These are phyloP conservation scores for Zymoseptoria passerinii DNA, from an alignment of 2,329 filamentous ascomycete genomes.

Conservation along the genomic window DNA sequence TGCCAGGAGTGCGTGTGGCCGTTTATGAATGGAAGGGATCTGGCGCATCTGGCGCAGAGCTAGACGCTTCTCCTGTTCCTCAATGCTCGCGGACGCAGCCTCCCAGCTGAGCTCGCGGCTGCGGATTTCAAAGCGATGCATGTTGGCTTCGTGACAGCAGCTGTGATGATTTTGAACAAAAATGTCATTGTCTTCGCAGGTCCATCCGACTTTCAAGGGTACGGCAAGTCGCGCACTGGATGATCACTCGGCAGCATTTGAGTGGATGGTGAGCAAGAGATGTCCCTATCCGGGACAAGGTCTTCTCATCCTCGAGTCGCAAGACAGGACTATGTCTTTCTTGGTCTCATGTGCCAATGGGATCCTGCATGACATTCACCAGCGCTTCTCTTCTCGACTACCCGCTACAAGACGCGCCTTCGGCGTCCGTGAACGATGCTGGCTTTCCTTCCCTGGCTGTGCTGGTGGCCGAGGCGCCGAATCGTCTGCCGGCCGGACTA, in stretches of 20 bases:
- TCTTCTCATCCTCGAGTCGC: conserved; percentile 5
- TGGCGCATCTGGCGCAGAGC: background rate
- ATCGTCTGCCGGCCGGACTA: conserved; percentile 2
- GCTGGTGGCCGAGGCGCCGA: conserved; percentile 3
- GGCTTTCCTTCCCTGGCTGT: conserved; percentile 1
- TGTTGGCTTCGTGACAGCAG: background rate
- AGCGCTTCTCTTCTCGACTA: background rate
- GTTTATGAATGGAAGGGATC: conserved; percentile 1
- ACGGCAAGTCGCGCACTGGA: background rate
- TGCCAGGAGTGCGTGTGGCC: background rate
- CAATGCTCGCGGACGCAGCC: conserved; percentile 3
- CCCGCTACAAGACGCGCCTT: background rate
- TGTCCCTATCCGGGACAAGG: conserved; percentile 5
- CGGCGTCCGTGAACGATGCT: background rate
- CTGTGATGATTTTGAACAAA: background rate
- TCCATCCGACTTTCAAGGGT: background rate
- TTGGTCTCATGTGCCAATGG: conserved; percentile 1
- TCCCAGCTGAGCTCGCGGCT: conserved; percentile 6
- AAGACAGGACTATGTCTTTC: conserved; percentile 4
- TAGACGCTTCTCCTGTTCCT: conserved; percentile 5
- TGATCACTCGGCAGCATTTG: conserved; percentile 4
- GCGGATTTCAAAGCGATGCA: conserved; percentile 6
- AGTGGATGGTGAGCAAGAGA: conserved; percentile 1
- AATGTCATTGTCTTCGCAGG: conserved; percentile 6
- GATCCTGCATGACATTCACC: conserved; percentile 5